Evolutionary conservation across 495 filamentous ascomycete species (phyloP), one percentile per base, ranked within the genome.

Genomic region (Cladorrhinum samala): DNA sequence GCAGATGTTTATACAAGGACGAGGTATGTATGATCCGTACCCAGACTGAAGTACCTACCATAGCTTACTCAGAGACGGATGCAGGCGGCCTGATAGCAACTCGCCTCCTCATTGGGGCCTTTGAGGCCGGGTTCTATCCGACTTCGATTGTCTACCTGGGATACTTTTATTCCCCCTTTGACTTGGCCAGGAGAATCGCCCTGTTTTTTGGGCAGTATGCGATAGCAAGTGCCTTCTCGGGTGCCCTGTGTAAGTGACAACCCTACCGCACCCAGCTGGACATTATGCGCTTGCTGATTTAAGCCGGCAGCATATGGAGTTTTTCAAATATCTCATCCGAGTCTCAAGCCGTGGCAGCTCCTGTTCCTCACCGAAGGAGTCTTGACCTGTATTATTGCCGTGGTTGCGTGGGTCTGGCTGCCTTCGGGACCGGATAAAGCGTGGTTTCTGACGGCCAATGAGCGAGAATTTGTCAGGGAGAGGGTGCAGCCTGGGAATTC

Each of bases 321-420:
- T 53, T 74, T 78, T 68, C 72, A 77, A 39, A 60, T 80, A 57
- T 56, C 74, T 20, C 71, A 71, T 14, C 56, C 62, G 0, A 52
- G 66, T 0, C 49, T 76, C 1, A 53, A 50, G 1, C 81, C 81
- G 7, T 84, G 82, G 82, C 61, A 77, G 50, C 77, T 77, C 71
- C 68, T 74, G 11, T 80, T 82, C 57, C 74, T 82, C 46, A 65
- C 81, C 8, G 77, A 82, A 50, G 77, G 76, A 9, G 67, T 76
- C 40, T 7, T 61, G 40, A 76, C 75, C n/a, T 71, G 72, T 0
- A 47, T 64, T 0, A 67, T 77, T 18, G 73, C 66, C 2, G 55
- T 77, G 9, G 55, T 75, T 9, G 72, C 83, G 63, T 89, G 82
- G 72, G 88, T 89, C 58, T 54, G 82, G 39, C 72, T 93, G n/a